Evolutionary conservation across 768 basidiomycete genomes (phyloP), one percentile per base, ranked within the genome.

Genomic region (Paxillus rubicundulus): DNA sequence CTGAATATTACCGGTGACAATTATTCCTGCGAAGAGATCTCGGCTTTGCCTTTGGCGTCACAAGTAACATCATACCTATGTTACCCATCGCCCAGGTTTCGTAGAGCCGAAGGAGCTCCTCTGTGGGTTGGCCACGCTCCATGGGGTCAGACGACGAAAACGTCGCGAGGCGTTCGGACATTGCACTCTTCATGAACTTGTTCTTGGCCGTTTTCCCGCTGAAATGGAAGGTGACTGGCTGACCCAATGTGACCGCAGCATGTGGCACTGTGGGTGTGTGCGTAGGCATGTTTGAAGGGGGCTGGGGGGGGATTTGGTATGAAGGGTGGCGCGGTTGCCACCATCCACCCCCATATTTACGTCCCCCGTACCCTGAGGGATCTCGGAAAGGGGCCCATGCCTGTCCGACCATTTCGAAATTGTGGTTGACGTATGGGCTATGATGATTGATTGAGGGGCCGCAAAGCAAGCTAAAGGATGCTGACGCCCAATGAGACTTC

Each of bases 101-200:
- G 44, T 70, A 70, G 2, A 70, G 66, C 20, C 68, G 64, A 39
- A 67, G 36, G 9, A 70, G 67, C 48, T 70, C 70, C 21, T 71
- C 70, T 1, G 70, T 70, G 18, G 68, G 68, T 20, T 54, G 59
- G 16, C 68, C 68, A 7, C 68, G 69, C 1, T 66, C 58, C 45
- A 28, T 50, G 3, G 68, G 66, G 41, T 72, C 64, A 27, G 53
- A 55, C 14, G 64, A 39, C 1, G 70, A 71, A 42, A 71, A 70
- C 1, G 70, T 70, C 4, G 68, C 68, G 38, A 70, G 62, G 12
- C 70, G 66, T 42, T 70, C 68, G 5, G 68, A 72, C 68, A 70
- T 72, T 1, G 68, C 68, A 47, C 68, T 69, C 54, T 70, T 70
- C 64, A 70, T 57, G 45, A 70, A 27, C 47, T 52, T 70, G 50